Conservation (phyloP, 2,329 filamentous ascomycete species). For the Diaporthe australafricana region DNA sequence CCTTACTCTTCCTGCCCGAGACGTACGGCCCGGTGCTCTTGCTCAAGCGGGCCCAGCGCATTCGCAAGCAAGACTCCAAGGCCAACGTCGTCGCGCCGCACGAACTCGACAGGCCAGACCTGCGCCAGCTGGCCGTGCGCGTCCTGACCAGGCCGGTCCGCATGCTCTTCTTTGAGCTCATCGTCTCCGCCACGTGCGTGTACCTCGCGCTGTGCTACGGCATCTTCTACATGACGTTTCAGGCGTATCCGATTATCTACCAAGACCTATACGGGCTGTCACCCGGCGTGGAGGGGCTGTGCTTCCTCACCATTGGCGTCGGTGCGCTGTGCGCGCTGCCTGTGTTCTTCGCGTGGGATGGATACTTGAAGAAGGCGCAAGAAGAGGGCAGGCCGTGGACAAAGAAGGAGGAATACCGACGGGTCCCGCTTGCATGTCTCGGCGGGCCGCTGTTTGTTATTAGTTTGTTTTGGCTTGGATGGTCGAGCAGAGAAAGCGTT, state of each 20-base stretch:
- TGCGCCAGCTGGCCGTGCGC: conserved; percentile 72
- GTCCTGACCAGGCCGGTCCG: conserved; percentile 77
- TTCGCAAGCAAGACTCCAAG: conserved; percentile 67
- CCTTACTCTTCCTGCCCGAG: conserved; percentile 73
- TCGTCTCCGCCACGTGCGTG: conserved; percentile 76
- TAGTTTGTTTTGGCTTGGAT: conserved; percentile 72
- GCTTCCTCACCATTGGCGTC: conserved; percentile 75
- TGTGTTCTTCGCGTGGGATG: conserved; percentile 75
- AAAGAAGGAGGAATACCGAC: conserved; percentile 72
- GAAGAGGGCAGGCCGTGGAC: conserved; percentile 66
- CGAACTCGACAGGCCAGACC: conserved; percentile 71
- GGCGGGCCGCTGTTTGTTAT: conserved; percentile 73
- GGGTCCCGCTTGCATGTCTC: conserved; percentile 77
- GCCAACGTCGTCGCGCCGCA: conserved; percentile 67
- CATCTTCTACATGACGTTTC: conserved; percentile 78
- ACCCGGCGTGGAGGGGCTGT: conserved; percentile 72
- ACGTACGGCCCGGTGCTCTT: conserved; percentile 71
- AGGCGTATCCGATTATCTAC: conserved; percentile 80
- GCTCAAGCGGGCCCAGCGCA: conserved; percentile 63
- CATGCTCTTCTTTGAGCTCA: conserved; percentile 79
- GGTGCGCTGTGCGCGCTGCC: conserved; percentile 70
- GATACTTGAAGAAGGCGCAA: conserved; percentile 65
- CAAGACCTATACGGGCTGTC: conserved; percentile 70
- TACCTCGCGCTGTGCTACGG: conserved; percentile 79
- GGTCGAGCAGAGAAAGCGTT: conserved; percentile 60